phyloP scores from a whole-genome alignment of 805 yeast species.

The Metschnikowia lochheadii region DNA sequence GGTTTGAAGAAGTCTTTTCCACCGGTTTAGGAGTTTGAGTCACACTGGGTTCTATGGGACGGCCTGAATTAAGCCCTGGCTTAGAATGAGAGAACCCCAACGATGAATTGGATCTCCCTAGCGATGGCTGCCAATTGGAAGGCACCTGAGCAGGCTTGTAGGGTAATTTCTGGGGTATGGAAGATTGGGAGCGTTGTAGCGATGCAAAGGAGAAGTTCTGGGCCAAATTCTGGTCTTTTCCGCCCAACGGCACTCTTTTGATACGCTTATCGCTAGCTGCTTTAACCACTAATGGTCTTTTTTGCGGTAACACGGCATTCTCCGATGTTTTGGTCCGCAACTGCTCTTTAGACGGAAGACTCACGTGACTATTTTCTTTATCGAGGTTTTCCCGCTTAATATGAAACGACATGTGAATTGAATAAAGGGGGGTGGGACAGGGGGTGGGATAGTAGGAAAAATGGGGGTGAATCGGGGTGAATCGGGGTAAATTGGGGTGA shows the following conservation, averaged over 20 bases:
- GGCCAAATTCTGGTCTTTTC: conserved; percentile 35
- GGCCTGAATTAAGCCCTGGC: neutral
- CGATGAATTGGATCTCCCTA: conserved; percentile 34
- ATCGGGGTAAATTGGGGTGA: too few species aligned
- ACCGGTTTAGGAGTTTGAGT: neutral
- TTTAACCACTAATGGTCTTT: conserved; percentile 2
- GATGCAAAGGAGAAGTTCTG: conserved; percentile 4
- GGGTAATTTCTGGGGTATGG: conserved; percentile 9
- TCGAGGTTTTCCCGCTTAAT: conserved; percentile 6
- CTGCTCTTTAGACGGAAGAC: conserved; percentile 5
- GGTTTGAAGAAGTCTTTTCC: conserved; percentile 1
- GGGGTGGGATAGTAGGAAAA: too few species aligned
- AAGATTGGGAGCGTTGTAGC: conserved; percentile 28
- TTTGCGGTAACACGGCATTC: neutral
- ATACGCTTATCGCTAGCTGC: conserved; percentile 19
- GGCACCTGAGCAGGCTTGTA: neutral
- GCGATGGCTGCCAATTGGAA: conserved; percentile 18
- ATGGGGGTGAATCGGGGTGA: neutral
- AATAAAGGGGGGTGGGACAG: too few species aligned
- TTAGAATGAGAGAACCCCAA: conserved; percentile 26
- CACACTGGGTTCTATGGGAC: neutral
- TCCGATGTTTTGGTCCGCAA: conserved; percentile 1
- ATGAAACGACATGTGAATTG: neutral
- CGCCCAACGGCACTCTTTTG: conserved; percentile 32
- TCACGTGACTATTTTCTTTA: conserved; percentile 11